A percentile compares a stretch with the other conserved stretches of the same genome.
Evolutionary conservation across 2,329 filamentous ascomycete genomes (phyloP).

Genomic region (Ceratocystis diversiconidia): DNA sequence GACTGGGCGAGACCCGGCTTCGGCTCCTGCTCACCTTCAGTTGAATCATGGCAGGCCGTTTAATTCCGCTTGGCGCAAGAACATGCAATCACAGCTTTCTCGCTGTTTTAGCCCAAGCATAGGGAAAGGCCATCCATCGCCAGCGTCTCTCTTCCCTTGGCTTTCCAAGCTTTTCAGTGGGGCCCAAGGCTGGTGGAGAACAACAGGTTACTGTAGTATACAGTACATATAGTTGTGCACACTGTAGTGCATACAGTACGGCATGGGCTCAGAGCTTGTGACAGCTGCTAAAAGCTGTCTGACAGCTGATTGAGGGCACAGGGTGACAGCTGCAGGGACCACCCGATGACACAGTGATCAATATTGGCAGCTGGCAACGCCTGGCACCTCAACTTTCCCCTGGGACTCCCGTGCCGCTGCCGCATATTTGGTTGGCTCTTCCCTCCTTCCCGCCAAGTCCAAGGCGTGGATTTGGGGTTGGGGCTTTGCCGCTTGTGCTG

Average conservation of each 20-base stretch:
- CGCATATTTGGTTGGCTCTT: not conserved
- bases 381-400: not conserved
- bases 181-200: not conserved
- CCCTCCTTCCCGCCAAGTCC: not conserved
- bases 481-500: not conserved
- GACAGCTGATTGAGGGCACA: not conserved
- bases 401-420: not conserved
- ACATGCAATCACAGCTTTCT: not conserved
- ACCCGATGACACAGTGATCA: not conserved
- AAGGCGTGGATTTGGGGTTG: not conserved
- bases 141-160: not conserved
- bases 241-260: no score
- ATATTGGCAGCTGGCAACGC: not conserved
- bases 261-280: not conserved
- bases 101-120: not conserved
- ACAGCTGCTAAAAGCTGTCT: not conserved
- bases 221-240: accelerated
- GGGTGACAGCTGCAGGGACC: not conserved
- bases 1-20: not conserved
- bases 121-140: conserved; percentile 1
- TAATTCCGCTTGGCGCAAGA: conserved; percentile 1
- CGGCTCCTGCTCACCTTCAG: conserved; percentile 48
- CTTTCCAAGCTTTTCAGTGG: conserved; percentile 6
- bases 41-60: conserved; percentile 63
- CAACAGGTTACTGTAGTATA: no score